Conservation (phyloP, 148 eudicot species). For the Camellia lanceoleosa region DNA sequence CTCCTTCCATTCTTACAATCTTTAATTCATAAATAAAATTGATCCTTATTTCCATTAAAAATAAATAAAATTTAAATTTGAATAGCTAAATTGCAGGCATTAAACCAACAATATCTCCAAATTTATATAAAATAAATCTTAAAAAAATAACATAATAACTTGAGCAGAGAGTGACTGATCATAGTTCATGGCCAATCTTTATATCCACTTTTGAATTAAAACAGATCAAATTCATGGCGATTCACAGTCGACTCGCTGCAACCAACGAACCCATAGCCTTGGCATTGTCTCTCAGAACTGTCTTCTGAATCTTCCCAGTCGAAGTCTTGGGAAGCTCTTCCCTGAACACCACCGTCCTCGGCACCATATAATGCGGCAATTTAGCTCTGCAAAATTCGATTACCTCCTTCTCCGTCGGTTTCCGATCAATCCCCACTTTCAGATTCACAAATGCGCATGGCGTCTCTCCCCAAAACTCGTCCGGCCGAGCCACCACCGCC, state of each 20-base stretch:
- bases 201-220: too few relatives aligned
- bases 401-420: neutral
- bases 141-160: too few relatives aligned
- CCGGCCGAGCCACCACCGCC: constrained; percentile 16
- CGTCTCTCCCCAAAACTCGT: constrained; percentile 14
- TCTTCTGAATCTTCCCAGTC: constrained; percentile 9
- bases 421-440: neutral
- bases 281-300: neutral
- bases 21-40: too few relatives aligned
- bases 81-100: too few relatives aligned
- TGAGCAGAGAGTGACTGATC: too few relatives aligned
- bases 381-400: constrained; percentile 5
- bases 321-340: constrained; percentile 11
- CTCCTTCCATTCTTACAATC: too few relatives aligned
- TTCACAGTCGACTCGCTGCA: neutral
- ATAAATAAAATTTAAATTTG: too few relatives aligned
- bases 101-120: too few relatives aligned
- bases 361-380: constrained; percentile 9
- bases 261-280: neutral
- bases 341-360: constrained; percentile 12
- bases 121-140: too few relatives aligned
- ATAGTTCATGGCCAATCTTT: too few relatives aligned
- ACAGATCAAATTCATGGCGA: too few relatives aligned
- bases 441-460: constrained; percentile 1
- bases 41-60: too few relatives aligned